Percentiles rank a stretch among this genome's conserved stretches.
Conservation (phyloP, 306 rosid species). For the Ormosia semicastrata region DNA sequence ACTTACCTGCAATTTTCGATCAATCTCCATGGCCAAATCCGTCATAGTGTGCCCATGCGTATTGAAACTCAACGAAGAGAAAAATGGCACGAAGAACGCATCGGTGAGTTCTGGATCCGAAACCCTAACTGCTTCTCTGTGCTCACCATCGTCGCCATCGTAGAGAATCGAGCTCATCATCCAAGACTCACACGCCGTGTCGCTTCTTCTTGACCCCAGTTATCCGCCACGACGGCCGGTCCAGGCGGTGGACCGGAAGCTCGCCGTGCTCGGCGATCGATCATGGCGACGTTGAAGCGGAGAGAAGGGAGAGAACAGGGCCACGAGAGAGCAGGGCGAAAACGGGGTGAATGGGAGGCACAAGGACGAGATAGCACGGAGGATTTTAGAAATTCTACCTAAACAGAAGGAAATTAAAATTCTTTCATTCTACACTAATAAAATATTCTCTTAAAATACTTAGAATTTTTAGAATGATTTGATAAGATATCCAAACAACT, state of each 20-base stretch:
- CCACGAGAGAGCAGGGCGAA: no score
- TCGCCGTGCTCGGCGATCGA: slow-evolving; percentile 52
- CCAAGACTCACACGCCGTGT: slow-evolving; percentile 96
- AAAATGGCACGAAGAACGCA: slow-evolving; percentile 87
- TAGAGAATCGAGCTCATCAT: slow-evolving; percentile 89
- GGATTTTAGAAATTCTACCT: no score
- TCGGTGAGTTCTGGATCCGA: slow-evolving; percentile 82
- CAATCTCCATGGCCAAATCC: slow-evolving; percentile 72
- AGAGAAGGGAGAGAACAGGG: no score
- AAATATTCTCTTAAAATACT: no score
- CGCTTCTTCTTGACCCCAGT: slow-evolving; percentile 81
- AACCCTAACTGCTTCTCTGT: slow-evolving; percentile 71
- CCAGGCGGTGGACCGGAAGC: slow-evolving; percentile 53
- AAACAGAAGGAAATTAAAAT: no score
- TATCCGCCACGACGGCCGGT: slow-evolving; percentile 74
- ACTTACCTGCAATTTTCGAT: slow-evolving; percentile 85
- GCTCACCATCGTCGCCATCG: slow-evolving; percentile 31
- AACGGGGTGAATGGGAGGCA: no score
- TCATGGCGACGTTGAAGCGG: slow-evolving; percentile 83
- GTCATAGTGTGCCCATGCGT: slow-evolving; percentile 84
- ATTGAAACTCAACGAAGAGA: slow-evolving; percentile 92
- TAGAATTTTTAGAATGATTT: no score
- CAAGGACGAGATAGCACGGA: no score
- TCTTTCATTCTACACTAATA: no score
- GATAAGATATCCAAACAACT: no score